phyloP scores from a whole-genome alignment of 768 basidiomycete genomes.

The Chiua virens region DNA sequence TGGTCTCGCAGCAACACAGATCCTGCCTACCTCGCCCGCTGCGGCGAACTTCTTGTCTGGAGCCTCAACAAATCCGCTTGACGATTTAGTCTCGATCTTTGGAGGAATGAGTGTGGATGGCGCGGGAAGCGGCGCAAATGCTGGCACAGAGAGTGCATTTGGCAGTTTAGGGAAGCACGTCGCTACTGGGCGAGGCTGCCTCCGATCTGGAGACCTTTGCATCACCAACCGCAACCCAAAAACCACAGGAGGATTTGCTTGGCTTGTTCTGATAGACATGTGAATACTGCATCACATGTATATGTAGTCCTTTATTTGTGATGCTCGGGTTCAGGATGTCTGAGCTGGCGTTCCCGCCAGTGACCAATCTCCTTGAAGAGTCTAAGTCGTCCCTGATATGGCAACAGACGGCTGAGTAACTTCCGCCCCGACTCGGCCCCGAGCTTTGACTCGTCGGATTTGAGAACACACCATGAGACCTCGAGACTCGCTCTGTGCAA shows the following conservation, averaged over 20 bases:
- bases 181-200: constrained; percentile 2
- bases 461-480: no score
- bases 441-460: no score
- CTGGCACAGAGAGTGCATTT: constrained; percentile 9
- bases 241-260: constrained; percentile 51
- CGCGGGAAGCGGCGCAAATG: constrained; percentile 9
- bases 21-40: constrained; percentile 69
- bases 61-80: constrained; percentile 84
- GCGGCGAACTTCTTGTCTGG: constrained; percentile 74
- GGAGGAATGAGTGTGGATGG: constrained; percentile 47
- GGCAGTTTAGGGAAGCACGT: constrained; percentile 20
- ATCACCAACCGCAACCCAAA: constrained; percentile 25
- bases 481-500: no score
- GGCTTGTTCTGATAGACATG: constrained; percentile 47
- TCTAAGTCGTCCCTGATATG: no score
- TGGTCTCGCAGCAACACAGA: constrained; percentile 75
- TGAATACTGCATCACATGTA: background rate
- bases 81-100: constrained; percentile 93
- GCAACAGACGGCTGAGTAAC: no score
- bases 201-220: constrained; percentile 23
- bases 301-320: no score
- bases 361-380: no score
- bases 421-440: no score
- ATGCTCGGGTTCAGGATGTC: background rate
- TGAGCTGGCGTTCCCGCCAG: no score